Evolutionary conservation across 257 asterid species (phyloP).

Genomic region (Agastache rugosa): DNA sequence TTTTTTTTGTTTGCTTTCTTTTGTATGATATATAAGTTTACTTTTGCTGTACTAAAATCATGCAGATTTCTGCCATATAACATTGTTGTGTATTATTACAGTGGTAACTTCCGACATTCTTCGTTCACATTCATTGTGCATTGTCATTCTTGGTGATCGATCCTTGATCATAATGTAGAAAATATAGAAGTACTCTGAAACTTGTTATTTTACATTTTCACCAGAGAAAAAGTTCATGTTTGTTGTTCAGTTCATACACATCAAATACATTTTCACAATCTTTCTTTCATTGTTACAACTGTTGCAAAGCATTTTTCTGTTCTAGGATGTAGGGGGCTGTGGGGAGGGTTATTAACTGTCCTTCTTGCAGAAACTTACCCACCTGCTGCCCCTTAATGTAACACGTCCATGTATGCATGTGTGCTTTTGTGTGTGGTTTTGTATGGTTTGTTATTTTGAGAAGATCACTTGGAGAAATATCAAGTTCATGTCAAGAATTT

Average conservation of each 20-base stretch:
- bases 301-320: slow-evolving; percentile 3
- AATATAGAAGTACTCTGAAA: neutral
- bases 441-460: neutral
- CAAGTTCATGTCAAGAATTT: neutral
- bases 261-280: slow-evolving; percentile 15
- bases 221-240: neutral
- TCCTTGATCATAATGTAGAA: neutral
- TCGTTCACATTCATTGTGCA: neutral
- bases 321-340: neutral
- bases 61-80: neutral
- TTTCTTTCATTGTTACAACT: neutral
- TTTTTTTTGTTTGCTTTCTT: slow-evolving; percentile 4
- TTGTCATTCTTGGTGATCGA: neutral
- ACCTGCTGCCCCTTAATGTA: slow-evolving; percentile 6
- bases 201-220: slow-evolving; percentile 14
- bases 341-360: neutral
- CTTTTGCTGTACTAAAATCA: neutral
- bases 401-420: neutral
- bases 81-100: neutral
- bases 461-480: neutral
- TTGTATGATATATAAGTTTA: neutral
- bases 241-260: neutral
- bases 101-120: neutral
- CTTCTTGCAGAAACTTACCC: neutral
- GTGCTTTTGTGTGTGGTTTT: neutral